Evolutionary conservation across 2,329 filamentous ascomycete genomes (phyloP).

Genomic region (Phialophora chinensis): DNA sequence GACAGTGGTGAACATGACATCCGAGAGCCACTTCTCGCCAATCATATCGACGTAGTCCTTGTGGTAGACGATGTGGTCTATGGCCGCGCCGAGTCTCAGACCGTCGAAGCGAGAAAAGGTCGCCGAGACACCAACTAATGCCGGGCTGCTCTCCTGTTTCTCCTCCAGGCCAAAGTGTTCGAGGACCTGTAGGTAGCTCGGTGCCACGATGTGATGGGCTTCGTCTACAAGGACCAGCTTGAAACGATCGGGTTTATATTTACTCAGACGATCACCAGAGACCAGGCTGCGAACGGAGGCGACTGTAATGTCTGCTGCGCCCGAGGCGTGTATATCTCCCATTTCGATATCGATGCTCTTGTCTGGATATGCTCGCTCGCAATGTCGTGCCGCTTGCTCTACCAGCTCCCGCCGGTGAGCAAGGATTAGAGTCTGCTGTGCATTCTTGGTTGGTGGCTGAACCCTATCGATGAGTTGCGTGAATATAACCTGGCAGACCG

Average conservation of each 20-base stretch:
- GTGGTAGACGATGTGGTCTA: constrained; percentile 96
- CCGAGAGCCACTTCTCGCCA: constrained; percentile 85
- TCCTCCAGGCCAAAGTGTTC: constrained; percentile 76
- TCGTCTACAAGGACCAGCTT: constrained; percentile 95
- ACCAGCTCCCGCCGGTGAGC: constrained; percentile 93
- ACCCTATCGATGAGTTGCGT: constrained; percentile 89
- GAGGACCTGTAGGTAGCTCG: constrained; percentile 75
- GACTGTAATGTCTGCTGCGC: constrained; percentile 87
- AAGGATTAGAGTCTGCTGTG: constrained; percentile 83
- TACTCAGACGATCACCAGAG: constrained; percentile 75
- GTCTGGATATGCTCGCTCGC: constrained; percentile 76
- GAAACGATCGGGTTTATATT: constrained; percentile 79
- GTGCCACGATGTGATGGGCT: constrained; percentile 92
- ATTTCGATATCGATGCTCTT: constrained; percentile 90
- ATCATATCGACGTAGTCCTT: constrained; percentile 84
- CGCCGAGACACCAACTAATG: constrained; percentile 88
- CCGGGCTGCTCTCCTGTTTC: constrained; percentile 58
- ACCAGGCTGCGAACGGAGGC: constrained; percentile 86
- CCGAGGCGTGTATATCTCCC: constrained; percentile 76
- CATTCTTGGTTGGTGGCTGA: constrained; percentile 59
- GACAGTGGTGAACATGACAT: constrained; percentile 94
- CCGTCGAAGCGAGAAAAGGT: constrained; percentile 82
- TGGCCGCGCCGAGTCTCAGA: constrained; percentile 77
- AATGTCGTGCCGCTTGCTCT: constrained; percentile 90
- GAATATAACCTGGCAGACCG: constrained; percentile 74